Evolutionary conservation across 2,329 filamentous ascomycete genomes (phyloP).

Genomic region (Fonsecaea pedrosoi): DNA sequence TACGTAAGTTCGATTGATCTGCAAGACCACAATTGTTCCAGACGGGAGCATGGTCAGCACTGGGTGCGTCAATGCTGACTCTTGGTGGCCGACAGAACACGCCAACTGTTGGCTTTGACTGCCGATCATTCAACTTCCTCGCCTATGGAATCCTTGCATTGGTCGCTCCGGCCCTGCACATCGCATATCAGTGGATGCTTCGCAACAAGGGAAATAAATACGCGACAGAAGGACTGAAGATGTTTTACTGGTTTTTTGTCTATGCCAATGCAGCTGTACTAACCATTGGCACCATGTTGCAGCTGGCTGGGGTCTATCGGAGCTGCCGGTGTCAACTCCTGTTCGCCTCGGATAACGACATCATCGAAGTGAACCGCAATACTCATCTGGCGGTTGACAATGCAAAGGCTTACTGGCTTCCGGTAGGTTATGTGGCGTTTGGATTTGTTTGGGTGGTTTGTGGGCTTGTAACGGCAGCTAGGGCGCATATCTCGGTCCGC

Average conservation of each 20-base stretch:
- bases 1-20: background rate
- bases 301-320: conserved; percentile 10
- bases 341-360: background rate
- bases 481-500: background rate
- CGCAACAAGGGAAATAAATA: background rate
- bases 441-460: conserved; percentile 19
- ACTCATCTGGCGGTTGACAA: conserved; percentile 6
- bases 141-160: conserved; percentile 5
- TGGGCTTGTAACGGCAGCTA: conserved; percentile 4
- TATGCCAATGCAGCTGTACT: conserved; percentile 12
- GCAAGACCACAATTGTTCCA: background rate
- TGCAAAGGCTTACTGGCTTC: conserved; percentile 6
- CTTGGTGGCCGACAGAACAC: background rate
- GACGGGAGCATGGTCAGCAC: background rate
- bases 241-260: conserved; percentile 1
- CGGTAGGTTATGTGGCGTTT: conserved; percentile 5
- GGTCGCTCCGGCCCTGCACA: background rate
- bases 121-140: conserved; percentile 17
- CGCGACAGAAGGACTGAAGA: background rate
- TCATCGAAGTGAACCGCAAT: conserved; percentile 11
- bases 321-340: conserved; percentile 12
- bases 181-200: background rate
- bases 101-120: conserved; percentile 9
- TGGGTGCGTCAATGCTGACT: background rate
- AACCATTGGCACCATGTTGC: conserved; percentile 10